These are phyloP conservation scores for Phytophthora palmivora DNA, from an alignment of 352 stramenopile genomes.

Conservation along the genomic window DNA sequence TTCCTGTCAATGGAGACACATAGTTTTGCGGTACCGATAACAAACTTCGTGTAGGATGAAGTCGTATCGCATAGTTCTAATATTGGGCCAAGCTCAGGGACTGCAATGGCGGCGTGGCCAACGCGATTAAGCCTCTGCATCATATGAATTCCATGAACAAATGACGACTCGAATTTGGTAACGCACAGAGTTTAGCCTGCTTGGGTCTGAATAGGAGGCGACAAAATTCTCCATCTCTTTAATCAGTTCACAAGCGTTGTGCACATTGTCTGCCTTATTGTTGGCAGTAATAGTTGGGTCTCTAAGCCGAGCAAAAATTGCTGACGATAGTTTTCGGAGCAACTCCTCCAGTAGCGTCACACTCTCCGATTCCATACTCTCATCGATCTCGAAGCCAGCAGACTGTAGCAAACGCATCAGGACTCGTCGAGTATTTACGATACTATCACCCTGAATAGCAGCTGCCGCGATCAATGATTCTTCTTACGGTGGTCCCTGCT, in stretches of 20 bases:
- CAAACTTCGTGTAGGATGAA: constrained; percentile 19
- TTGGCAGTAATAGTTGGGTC: constrained; percentile 12
- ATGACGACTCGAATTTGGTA: constrained; percentile 6
- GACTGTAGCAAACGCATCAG: constrained; percentile 6
- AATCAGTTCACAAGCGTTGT: constrained; percentile 19
- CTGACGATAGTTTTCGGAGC: background rate
- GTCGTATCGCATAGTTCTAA: constrained; percentile 20
- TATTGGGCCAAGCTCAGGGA: constrained; percentile 14
- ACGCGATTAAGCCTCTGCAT: constrained; percentile 40
- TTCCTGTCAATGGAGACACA: constrained; percentile 22
- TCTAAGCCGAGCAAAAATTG: constrained; percentile 18
- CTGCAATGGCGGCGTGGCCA: constrained; percentile 16
- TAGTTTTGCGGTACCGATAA: constrained; percentile 24
- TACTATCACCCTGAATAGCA: background rate
- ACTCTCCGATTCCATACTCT: background rate
- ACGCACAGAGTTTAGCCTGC: constrained; percentile 20
- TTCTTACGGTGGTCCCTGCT: constrained; percentile 3
- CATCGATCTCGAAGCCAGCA: background rate
- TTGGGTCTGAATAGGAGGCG: constrained; percentile 7
- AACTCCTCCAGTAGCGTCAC: background rate
- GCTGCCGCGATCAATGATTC: background rate
- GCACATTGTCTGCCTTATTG: constrained; percentile 20
- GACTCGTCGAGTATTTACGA: background rate
- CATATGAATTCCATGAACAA: constrained; percentile 25
- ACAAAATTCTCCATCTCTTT: constrained; percentile 10